Percentiles rank a stretch among this genome's conserved stretches.
Evolutionary conservation across 129 eudicot genomes (phyloP).

Genomic region (Glebionis coronaria): DNA sequence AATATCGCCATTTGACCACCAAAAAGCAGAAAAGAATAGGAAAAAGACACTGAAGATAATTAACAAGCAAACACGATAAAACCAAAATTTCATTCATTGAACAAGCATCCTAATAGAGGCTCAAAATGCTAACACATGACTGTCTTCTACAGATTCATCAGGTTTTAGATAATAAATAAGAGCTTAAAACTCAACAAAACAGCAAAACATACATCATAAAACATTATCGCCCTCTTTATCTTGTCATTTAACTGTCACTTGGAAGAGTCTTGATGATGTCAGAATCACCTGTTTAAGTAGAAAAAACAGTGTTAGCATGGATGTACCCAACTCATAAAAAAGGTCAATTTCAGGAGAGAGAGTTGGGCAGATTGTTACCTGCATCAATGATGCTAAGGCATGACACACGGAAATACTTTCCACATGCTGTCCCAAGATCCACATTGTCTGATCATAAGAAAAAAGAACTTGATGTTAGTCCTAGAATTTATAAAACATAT

Average conservation of each 20-base stretch:
- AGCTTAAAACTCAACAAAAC: constrained; percentile 22
- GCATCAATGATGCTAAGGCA: constrained; percentile 59
- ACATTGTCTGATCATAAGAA: constrained; percentile 38
- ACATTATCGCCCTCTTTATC: constrained; percentile 5
- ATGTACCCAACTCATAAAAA: background rate
- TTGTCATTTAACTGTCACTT: constrained; percentile 37
- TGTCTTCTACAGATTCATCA: constrained; percentile 32
- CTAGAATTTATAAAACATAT: no score
- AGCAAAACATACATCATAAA: constrained; percentile 21
- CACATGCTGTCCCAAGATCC: constrained; percentile 60
- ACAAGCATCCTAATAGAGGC: constrained; percentile 27
- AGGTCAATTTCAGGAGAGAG: background rate
- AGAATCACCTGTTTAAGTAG: constrained; percentile 47
- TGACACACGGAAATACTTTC: constrained; percentile 56
- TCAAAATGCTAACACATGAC: constrained; percentile 27
- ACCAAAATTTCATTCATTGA: constrained; percentile 32
- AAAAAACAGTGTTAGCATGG: background rate
- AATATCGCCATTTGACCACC: background rate
- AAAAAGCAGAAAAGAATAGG: background rate
- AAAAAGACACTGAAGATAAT: background rate
- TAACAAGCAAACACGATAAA: background rate
- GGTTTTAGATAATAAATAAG: constrained; percentile 23
- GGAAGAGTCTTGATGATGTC: constrained; percentile 60
- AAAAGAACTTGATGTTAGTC: background rate
- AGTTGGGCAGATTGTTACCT: constrained; percentile 23